Conservation (phyloP, 2,329 filamentous ascomycete genomes). For the Colletotrichum filicis region DNA sequence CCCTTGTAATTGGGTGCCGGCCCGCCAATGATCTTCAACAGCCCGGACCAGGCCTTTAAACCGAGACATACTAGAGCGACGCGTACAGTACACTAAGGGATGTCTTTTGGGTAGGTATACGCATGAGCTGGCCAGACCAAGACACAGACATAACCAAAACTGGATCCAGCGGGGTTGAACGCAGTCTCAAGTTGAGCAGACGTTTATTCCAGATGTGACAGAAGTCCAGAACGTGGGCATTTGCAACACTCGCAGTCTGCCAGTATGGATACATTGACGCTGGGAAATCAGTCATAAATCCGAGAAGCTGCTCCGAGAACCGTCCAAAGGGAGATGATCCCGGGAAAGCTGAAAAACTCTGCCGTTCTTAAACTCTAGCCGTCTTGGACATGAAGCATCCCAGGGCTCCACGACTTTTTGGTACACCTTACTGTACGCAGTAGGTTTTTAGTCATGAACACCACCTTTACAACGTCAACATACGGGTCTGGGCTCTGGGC, state of each 20-base stretch:
- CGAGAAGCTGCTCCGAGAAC: background rate
- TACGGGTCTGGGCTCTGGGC: background rate
- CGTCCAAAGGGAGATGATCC: background rate
- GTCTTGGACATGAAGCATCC: constrained; percentile 9
- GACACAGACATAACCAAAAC: background rate
- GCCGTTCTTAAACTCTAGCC: background rate
- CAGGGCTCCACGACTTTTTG: background rate
- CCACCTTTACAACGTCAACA: constrained; percentile 3
- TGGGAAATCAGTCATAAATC: background rate
- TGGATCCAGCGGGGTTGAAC: constrained; percentile 9
- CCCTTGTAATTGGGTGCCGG: background rate
- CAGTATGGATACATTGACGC: background rate
- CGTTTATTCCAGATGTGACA: background rate
- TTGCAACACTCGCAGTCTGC: background rate
- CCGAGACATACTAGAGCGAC: constrained; percentile 24
- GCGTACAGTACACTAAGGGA: background rate
- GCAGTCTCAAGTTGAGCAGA: constrained; percentile 16
- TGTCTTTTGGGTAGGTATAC: no score
- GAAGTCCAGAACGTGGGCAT: background rate
- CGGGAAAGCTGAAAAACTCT: background rate
- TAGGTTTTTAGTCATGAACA: constrained; percentile 15
- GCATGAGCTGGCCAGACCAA: background rate
- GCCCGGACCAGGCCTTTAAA: background rate
- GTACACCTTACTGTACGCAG: no score
- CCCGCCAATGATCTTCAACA: constrained; percentile 22